Conservation (phyloP, 2,329 filamentous ascomycete species). For the Penicillium rolfsii region DNA sequence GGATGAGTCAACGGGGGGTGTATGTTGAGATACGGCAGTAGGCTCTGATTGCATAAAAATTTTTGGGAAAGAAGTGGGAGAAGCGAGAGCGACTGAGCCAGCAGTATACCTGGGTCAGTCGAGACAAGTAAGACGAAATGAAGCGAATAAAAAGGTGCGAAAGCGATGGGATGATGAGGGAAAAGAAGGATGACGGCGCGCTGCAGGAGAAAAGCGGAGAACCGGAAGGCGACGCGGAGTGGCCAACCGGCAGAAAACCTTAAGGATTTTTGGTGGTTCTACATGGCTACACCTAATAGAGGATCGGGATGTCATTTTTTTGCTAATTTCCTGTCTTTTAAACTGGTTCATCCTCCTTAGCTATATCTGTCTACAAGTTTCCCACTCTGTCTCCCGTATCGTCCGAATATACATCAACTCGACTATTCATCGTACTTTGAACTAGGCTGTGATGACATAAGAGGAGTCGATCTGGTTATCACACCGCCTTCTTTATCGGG, state of each 20-base stretch:
- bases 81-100: conserved; percentile 59
- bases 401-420: neutral
- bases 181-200: conserved; percentile 14
- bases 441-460: neutral
- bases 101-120: conserved; percentile 55
- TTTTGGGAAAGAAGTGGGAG: conserved; percentile 38
- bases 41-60: conserved; percentile 70
- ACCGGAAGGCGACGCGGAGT: conserved; percentile 19
- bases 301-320: neutral
- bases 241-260: conserved; percentile 20
- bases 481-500: neutral
- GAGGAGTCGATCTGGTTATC: neutral
- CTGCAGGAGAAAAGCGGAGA: conserved; percentile 13
- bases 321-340: neutral
- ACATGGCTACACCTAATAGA: neutral
- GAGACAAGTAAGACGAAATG: conserved; percentile 18
- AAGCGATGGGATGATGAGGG: conserved; percentile 19
- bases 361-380: neutral
- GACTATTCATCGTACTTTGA: neutral
- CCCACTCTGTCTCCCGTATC: neutral
- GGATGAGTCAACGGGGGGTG: conserved; percentile 44
- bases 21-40: conserved; percentile 54
- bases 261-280: neutral
- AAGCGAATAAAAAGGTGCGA: conserved; percentile 10
- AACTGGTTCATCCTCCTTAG: neutral